Percentiles rank a stretch among this genome's conserved stretches.
Evolutionary conservation across 2,329 filamentous ascomycete species (phyloP).

Genomic region (Nannizzia gypsea): DNA sequence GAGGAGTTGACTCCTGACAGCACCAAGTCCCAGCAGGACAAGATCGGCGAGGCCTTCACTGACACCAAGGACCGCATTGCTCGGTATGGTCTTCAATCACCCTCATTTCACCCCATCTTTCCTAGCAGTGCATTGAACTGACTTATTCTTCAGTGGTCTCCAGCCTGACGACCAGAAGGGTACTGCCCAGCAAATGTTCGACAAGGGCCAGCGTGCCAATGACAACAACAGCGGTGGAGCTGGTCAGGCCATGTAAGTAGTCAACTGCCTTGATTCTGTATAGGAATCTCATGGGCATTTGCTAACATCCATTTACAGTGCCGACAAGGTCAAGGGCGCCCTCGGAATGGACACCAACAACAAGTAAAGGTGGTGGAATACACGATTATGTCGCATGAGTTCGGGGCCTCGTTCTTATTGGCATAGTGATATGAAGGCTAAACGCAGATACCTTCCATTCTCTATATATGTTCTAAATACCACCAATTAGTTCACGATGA

Average conservation of each 20-base stretch:
- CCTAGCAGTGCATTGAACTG: background rate
- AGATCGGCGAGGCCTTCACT: slow-evolving; percentile 46
- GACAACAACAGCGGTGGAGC: slow-evolving; percentile 34
- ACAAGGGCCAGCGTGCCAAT: slow-evolving; percentile 39
- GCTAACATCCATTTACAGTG: slow-evolving; percentile 18
- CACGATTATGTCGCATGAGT: background rate
- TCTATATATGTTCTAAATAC: background rate
- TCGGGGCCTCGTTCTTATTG: background rate
- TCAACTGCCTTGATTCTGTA: background rate
- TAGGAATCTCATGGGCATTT: background rate
- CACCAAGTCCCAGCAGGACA: slow-evolving; percentile 49
- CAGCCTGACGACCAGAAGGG: slow-evolving; percentile 47
- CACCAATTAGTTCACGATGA: slow-evolving; percentile 1
- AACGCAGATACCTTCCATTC: background rate
- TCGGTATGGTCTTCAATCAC: slow-evolving; percentile 28
- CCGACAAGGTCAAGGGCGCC: slow-evolving; percentile 35
- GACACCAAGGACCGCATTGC: slow-evolving; percentile 44
- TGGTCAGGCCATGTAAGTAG: slow-evolving; percentile 30
- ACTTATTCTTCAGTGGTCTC: slow-evolving; percentile 25
- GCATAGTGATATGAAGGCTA: background rate
- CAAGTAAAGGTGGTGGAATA: background rate
- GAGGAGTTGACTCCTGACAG: slow-evolving; percentile 49
- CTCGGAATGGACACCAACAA: slow-evolving; percentile 25
- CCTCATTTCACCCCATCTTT: background rate
- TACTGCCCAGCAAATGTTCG: slow-evolving; percentile 39